Base-by-base conservation (phyloP, 768 basidiomycete species). In the Tricholoma bakamatsutake region DNA sequence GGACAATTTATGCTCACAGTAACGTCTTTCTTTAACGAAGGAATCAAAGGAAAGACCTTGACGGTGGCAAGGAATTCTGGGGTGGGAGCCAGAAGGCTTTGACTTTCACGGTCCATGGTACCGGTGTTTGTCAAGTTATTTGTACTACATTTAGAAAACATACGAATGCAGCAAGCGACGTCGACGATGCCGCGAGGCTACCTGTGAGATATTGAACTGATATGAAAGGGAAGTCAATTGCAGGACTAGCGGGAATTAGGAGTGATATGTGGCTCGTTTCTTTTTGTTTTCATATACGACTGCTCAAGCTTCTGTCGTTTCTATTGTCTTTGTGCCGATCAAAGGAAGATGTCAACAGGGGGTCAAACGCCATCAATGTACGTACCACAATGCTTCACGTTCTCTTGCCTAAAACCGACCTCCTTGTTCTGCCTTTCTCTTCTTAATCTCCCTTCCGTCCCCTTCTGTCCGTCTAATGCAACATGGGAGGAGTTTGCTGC, bases 41-140 rank as follows among this genome's bases (percentile, higher is more conserved):
- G 83, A 58, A 93, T 88, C 24, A 91, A 76, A n/a, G 90, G 90
- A 67, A 88, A 93, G 34, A 93, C 90, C 62, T 81, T 83, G 62
- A 89, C 76, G 2, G 83, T 73, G 5, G 81, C 80, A 8, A 89
- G 67, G 57, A 74, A 71, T 50, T 84, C 85, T 46, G 77, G 74
- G 1, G 81, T 77, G 5, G 85, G 84, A 13, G 81, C 80, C 9
- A 84, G 69, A 64, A 80, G 61, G 53, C 64, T 58, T 58, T 72
- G 75, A 50, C 72, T 69, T 63, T 80, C 79, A 56, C 68, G 65
- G 66, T 80, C 77, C 77, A 78, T 76, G 18, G n/a, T n/a, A n/a
- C n/a, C n/a, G n/a, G 42, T 18, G 17, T 34, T 42, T 50, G 24
- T 13, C 21, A 9, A 3, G 6, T 1, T 15, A 7, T n/a, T n/a